phyloP scores from a whole-genome alignment of 495 filamentous ascomycete genomes.

The Immersiella caudata region DNA sequence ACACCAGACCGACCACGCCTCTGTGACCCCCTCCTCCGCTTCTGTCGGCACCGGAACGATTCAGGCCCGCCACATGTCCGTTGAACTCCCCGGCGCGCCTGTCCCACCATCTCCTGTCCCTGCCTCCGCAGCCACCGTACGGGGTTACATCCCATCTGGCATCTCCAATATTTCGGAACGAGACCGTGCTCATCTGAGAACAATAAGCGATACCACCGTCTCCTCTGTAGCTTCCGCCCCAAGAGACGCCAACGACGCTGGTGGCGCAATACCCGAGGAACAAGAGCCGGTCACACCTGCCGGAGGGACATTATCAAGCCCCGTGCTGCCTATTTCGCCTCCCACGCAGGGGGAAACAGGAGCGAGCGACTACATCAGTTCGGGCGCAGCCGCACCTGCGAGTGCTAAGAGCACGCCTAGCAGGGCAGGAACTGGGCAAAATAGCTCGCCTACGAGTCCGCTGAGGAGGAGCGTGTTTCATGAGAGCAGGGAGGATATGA shows the following conservation, averaged over 20 bases:
- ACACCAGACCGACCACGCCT: constrained; percentile 35
- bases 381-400: neutral
- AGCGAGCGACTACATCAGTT: neutral
- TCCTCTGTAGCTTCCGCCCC: constrained; percentile 33
- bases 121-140: neutral
- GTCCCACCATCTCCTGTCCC: neutral
- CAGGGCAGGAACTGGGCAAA: neutral
- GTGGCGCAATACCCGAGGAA: neutral
- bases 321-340: neutral
- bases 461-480: constrained; percentile 42
- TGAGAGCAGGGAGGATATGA: constrained; percentile 41
- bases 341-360: neutral
- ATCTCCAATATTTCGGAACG: constrained; percentile 48
- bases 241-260: neutral
- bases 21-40: constrained; percentile 23
- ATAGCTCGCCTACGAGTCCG: constrained; percentile 23
- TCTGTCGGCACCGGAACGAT: constrained; percentile 27
- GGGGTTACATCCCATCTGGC: constrained; percentile 39
- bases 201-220: constrained; percentile 50
- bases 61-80: constrained; percentile 6
- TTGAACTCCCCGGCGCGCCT: neutral
- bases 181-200: constrained; percentile 48
- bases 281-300: neutral
- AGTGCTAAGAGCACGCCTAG: too few species aligned
- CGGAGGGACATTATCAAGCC: neutral